Evolutionary conservation across 2,329 filamentous ascomycete genomes (phyloP).

Genomic region (Aspergillus ochraceus): DNA sequence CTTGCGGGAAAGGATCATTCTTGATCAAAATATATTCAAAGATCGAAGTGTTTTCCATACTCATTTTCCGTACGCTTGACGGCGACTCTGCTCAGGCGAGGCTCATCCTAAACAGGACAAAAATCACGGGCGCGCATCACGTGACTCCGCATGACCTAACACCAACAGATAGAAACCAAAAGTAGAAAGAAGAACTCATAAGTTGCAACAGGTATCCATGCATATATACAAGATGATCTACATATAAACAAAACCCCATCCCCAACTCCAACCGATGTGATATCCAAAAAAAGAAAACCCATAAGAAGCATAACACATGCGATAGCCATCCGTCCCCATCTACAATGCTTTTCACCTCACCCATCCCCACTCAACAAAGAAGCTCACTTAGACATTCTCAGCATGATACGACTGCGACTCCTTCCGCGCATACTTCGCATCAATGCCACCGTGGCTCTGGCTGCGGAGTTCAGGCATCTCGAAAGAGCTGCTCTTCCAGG

Average conservation of each 20-base stretch:
- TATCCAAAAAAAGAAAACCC: neutral
- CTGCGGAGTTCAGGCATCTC: conserved; percentile 21
- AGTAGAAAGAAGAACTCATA: neutral
- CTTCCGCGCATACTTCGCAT: neutral
- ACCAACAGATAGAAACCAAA: no score
- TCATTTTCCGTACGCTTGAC: no score
- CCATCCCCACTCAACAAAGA: neutral
- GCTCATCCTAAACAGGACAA: no score
- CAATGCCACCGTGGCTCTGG: neutral
- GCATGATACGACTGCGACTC: neutral
- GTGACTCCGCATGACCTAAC: no score
- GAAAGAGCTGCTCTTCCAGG: conserved; percentile 58
- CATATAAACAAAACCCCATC: neutral
- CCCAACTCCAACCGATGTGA: neutral
- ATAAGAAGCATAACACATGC: neutral
- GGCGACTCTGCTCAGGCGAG: no score
- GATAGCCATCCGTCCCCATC: neutral
- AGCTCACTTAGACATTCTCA: neutral
- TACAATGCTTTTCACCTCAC: neutral
- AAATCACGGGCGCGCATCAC: no score
- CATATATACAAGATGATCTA: neutral
- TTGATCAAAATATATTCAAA: no score
- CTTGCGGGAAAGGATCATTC: no score
- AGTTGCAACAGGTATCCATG: neutral
- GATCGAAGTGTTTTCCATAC: no score